phyloP scores from a whole-genome alignment of 108 stramenopile species.

The Parmales sp. region DNA sequence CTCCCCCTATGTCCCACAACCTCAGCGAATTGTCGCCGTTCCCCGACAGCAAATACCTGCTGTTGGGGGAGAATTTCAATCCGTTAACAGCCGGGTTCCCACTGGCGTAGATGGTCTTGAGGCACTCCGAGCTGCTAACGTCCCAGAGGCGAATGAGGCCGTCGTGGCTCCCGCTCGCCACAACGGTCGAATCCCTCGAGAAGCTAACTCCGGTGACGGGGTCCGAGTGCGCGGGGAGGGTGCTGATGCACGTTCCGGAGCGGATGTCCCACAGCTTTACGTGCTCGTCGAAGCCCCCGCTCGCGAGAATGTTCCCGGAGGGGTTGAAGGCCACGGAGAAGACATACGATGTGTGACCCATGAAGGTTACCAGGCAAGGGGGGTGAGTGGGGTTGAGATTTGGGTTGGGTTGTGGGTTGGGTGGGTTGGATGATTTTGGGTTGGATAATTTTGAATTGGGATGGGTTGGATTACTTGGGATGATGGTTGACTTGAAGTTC shows the following conservation, averaged over 20 bases:
- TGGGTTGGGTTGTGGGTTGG: not conserved
- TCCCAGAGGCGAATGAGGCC: constrained; percentile 91
- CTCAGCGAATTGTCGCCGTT: constrained; percentile 67
- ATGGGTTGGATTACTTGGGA: not conserved
- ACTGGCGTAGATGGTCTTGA: constrained; percentile 86
- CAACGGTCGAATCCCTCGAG: constrained; percentile 73
- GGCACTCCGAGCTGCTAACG: constrained; percentile 81
- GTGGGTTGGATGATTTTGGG: too few relatives aligned
- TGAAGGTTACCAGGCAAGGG: constrained; percentile 55
- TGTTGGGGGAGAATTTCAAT: constrained; percentile 80
- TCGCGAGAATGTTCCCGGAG: constrained; percentile 56
- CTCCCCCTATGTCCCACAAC: constrained; percentile 53
- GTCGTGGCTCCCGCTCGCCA: constrained; percentile 71
- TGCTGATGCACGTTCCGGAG: constrained; percentile 73
- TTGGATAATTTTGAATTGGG: not conserved
- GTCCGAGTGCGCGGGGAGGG: constrained; percentile 87
- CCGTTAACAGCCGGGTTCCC: constrained; percentile 72
- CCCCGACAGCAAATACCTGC: constrained; percentile 67
- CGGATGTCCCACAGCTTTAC: constrained; percentile 92
- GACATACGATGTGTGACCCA: constrained; percentile 81
- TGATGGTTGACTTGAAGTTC: not conserved
- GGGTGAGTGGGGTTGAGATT: not conserved
- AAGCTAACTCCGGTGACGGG: constrained; percentile 86
- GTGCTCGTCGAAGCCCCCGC: constrained; percentile 83
- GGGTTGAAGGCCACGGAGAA: constrained; percentile 77